Base-by-base conservation (phyloP, 441 rosid genomes). In the Pelargonium exstipulatum region DNA sequence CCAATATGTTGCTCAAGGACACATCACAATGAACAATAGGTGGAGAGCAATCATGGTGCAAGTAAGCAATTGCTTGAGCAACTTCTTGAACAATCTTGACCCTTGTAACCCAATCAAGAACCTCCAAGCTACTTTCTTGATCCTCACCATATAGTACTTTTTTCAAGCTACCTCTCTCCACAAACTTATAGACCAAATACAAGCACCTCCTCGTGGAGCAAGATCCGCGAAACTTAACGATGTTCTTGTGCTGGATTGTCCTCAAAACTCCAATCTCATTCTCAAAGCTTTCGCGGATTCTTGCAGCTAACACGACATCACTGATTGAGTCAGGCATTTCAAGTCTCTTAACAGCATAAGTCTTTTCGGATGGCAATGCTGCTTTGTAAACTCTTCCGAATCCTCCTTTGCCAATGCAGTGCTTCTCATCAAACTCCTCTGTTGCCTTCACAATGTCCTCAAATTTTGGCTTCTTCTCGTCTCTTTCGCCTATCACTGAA, bases 51-150 rank as follows among this genome's bases (percentile, higher is more conserved):
- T 70, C 71, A 29, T 73, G 82, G 71, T 76, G 77, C 71, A 79
- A 40, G 69, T 79, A 71, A 45, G 82, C 61, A 12, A 79, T 61
- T 5, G 76, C 82, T 40, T 76, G 66, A 37, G 79, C 76, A 51
- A 73, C 66, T 32, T 75, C 66, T 60, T 8, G 67, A 32, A 71
- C 42, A 7, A 72, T 55, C 32, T 69, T 67, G 22, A 75, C 4
- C 64, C 77, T 69, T 48, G 57, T 48, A 53, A 37, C 68, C 81
- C 78, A 74, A 67, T 65, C 62, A 60, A 69, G 48, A 12, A 65
- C n/a, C 20, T 62, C 61, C 51, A 17, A 66, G 69, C 66, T 24
- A 35, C 66, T 14, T 14, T 48, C 53, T 13, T 49, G 6, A 49
- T 13, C 32, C 1, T 5, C 69, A 20, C 61, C 61, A 9, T 26